Evolutionary conservation across 805 yeast genomes (phyloP).

Genomic region (Myxozyma vanderwaltii): DNA sequence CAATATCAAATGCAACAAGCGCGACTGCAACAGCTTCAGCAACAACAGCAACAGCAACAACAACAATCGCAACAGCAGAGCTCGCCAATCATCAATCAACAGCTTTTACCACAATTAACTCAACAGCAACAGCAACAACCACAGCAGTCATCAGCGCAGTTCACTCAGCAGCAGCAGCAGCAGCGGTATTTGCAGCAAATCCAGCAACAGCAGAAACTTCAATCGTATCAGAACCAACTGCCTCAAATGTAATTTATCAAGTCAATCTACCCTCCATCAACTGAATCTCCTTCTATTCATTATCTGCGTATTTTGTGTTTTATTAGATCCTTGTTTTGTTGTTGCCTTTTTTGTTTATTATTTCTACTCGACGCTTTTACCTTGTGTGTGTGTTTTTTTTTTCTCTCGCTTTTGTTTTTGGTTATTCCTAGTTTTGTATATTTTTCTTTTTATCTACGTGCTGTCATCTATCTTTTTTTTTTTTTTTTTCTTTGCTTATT

Average conservation of each 20-base stretch:
- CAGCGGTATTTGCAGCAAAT: slow-evolving; percentile 24
- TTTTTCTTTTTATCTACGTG: too few relatives aligned
- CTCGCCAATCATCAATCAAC: slow-evolving; percentile 13
- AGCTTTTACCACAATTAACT: slow-evolving; percentile 17
- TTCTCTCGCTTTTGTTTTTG: neutral
- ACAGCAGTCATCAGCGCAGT: slow-evolving; percentile 18
- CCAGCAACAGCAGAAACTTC: slow-evolving; percentile 20
- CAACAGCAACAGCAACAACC: slow-evolving; percentile 12
- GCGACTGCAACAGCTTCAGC: slow-evolving; percentile 33
- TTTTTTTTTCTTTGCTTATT: neutral
- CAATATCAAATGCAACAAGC: slow-evolving; percentile 30
- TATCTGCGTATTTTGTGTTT: too few relatives aligned
- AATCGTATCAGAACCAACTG: slow-evolving; percentile 19
- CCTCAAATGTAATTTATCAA: neutral
- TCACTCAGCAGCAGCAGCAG: slow-evolving; percentile 22
- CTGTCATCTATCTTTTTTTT: neutral
- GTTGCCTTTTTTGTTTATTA: too few relatives aligned
- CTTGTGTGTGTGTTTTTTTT: too few relatives aligned
- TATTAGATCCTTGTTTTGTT: too few relatives aligned
- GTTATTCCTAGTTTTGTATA: neutral
- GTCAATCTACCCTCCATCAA: too few relatives aligned
- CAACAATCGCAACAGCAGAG: slow-evolving; percentile 12
- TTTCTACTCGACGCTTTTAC: too few relatives aligned
- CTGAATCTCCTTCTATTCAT: too few relatives aligned
- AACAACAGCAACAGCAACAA: slow-evolving; percentile 27